Conservation (phyloP, 148 eudicot genomes). For the Salicornia ramosissima region DNA sequence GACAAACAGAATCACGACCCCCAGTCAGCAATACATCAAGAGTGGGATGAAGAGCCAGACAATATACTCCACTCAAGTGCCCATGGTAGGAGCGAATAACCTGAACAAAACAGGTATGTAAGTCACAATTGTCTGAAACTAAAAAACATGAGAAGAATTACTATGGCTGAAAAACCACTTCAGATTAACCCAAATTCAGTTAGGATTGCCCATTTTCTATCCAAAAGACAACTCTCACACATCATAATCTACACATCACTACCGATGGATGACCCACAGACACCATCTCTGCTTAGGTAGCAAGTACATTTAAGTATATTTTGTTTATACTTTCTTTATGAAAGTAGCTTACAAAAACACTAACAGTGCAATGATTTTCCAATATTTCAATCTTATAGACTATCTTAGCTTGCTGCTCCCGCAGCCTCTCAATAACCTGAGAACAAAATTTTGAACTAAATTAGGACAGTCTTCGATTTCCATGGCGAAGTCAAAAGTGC, state of each 20-base stretch:
- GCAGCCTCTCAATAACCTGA: too few species aligned
- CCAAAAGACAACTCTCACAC: not conserved
- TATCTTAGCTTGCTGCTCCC: not conserved
- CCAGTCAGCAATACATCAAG: conserved; percentile 90
- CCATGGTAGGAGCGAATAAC: conserved; percentile 97
- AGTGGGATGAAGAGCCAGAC: conserved; percentile 96
- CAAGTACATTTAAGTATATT: not conserved
- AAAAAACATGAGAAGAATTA: not conserved
- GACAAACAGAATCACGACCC: conserved; percentile 98
- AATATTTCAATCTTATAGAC: too few species aligned
- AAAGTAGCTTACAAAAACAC: too few species aligned
- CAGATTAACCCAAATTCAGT: too few species aligned
- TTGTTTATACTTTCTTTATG: too few species aligned
- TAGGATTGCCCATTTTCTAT: not conserved
- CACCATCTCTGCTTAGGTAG: not conserved
- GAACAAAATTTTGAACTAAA: too few species aligned
- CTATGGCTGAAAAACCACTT: not conserved
- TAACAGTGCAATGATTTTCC: too few species aligned
- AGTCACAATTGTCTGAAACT: not conserved
- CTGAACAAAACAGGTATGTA: conserved; percentile 30
- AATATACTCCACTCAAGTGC: conserved; percentile 95
- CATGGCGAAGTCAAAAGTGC: too few species aligned
- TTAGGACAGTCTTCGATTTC: too few species aligned
- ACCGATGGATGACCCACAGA: not conserved
- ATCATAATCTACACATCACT: not conserved